Evolutionary conservation across 73 alveolate species (phyloP).

Genomic region (Tetrahymena elliotti): DNA sequence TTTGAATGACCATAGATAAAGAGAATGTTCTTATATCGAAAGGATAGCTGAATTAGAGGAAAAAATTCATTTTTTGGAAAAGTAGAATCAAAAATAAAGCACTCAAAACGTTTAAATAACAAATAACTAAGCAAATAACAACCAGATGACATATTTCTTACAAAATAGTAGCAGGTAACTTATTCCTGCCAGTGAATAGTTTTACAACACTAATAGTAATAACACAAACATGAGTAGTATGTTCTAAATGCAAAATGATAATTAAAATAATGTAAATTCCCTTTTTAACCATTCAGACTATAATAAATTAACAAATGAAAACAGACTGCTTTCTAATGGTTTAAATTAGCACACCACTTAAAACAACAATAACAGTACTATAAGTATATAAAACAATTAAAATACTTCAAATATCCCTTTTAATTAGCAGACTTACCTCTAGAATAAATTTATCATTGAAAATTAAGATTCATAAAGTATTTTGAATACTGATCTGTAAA

Average conservation of each 20-base stretch:
- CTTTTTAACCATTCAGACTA: not conserved
- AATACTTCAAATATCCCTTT: not conserved
- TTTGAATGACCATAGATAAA: not conserved
- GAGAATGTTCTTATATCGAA: not conserved
- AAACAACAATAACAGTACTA: not conserved
- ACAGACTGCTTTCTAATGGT: not conserved
- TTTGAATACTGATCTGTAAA: not conserved
- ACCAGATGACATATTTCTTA: not conserved
- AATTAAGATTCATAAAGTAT: not conserved
- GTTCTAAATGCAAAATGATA: not conserved
- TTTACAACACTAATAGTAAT: too few relatives aligned
- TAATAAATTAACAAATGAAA: not conserved
- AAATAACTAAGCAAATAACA: not conserved
- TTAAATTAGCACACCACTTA: not conserved
- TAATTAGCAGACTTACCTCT: not conserved
- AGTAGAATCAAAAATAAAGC: not conserved
- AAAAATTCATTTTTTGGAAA: not conserved
- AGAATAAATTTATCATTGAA: not conserved
- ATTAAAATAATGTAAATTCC: not conserved
- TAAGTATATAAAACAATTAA: not conserved
- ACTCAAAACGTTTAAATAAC: not conserved
- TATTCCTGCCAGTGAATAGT: not conserved
- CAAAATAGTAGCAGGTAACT: not conserved
- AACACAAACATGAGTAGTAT: not conserved
- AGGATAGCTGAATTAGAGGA: not conserved